Conservation (phyloP, 2,329 filamentous ascomycete genomes). For the Claviceps arundinis region DNA sequence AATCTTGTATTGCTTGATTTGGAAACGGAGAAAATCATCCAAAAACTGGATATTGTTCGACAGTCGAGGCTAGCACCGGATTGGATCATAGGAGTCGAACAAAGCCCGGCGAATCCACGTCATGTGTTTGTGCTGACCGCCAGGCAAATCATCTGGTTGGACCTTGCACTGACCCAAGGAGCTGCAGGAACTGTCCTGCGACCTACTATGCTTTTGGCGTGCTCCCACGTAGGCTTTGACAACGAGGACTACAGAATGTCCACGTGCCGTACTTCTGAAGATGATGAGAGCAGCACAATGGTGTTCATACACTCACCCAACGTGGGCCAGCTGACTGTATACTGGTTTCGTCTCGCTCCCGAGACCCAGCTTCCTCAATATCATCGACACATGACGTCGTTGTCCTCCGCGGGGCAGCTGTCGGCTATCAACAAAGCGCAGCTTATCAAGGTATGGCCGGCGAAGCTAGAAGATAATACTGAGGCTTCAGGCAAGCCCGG, state of each 20-base stretch:
- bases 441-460: constrained; percentile 16
- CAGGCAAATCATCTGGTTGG: constrained; percentile 34
- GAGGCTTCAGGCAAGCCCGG: constrained; percentile 7
- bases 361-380: constrained; percentile 20
- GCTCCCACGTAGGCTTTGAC: constrained; percentile 16
- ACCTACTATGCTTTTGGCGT: constrained; percentile 15
- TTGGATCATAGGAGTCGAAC: constrained; percentile 41
- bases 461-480: constrained; percentile 9
- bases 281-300: constrained; percentile 13
- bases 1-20: constrained; percentile 24
- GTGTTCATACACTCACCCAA: constrained; percentile 22
- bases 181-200: constrained; percentile 4
- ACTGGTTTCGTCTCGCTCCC: constrained; percentile 19
- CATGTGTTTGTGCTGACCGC: constrained; percentile 49
- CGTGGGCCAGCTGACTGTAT: constrained; percentile 19
- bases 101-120: constrained; percentile 30
- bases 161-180: constrained; percentile 17
- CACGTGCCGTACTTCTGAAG: constrained; percentile 13
- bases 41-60: constrained; percentile 15
- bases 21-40: constrained; percentile 17
- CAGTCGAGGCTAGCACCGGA: constrained; percentile 17
- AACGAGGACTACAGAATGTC: constrained; percentile 17
- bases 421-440: constrained; percentile 9
- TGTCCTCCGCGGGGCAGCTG: constrained; percentile 10
- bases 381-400: constrained; percentile 21